Conservation (phyloP, 176 grass and related monocot genomes). For the Hordeum vulgare region MorexV3_pseudomolecules_assembly NC_058521.1:502139332-502139831, state of each 20-base stretch:
- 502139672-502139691: not conserved
- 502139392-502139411: constrained; percentile 36
- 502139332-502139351: constrained; percentile 59
- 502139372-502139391: constrained; percentile 87
- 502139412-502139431: constrained; percentile 41
- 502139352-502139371: constrained; percentile 62
- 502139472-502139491: constrained; percentile 36
- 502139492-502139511: constrained; percentile 16
- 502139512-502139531: constrained; percentile 2
- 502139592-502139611: constrained; percentile 94
- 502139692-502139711: constrained; percentile 12
- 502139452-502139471: constrained; percentile 33
- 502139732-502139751: constrained; percentile 8
- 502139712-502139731: constrained; percentile 41
- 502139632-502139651: constrained; percentile 25
- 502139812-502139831: not conserved
- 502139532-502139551: constrained; percentile 32
- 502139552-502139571: constrained; percentile 55
- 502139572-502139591: constrained; percentile 56
- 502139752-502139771: constrained; percentile 43
- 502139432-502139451: constrained; percentile 47
- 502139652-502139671: constrained; percentile 4
- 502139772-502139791: constrained; percentile 77
- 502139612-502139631: constrained; percentile 29
- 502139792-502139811: constrained; percentile 36